Evolutionary conservation across 345 rosid genomes (phyloP), one percentile per base, ranked within the genome.

Genomic region (Pelargonium nanum): DNA sequence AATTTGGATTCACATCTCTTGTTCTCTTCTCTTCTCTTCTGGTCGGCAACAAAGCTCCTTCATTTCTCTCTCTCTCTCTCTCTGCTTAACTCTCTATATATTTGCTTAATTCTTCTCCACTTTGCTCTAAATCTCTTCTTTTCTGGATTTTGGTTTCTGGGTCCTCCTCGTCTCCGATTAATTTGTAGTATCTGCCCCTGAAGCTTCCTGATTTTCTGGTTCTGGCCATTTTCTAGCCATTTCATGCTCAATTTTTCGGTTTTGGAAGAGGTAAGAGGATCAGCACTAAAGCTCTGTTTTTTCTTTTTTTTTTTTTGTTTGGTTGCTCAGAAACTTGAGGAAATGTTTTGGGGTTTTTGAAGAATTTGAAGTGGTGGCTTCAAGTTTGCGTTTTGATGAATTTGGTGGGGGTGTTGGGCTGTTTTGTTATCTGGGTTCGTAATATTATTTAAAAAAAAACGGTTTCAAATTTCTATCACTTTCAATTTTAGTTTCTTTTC

Each of bases 301-400:
- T 19, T 2, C 22, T 52, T n/a, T 19, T 19, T 22, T 60, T 23
- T 51, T 17, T 19, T 51, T 34, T 60, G 30, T 60, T 60, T 23
- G 63, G 30, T 44, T 24, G 30, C 53, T 17, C 30, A 60, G 63
- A 44, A 45, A 60, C 50, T 24, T 30, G 50, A 22, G 50, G 26
- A 48, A 48, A 22, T 58, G 61, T 22, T 58, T 9, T 58, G 61
- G 16, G 50, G 9, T 40, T 17, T 40, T 15, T 3, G 15, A 40
- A 40, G 9, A 6, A 40, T 40, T 40, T 40, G 13, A 9, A 40
- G 48, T 40, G 10, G 48, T 40, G 16, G 48, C 48, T 40, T 40
- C 13, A 40, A 40, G 48, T 40, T 40, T 40, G 48, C 48, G 15
- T 40, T 40, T 40, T 40, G 10, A 8, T 8, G 17, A 40, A 2